These are phyloP conservation scores for Teratosphaeria epicoccoides DNA, from an alignment of 2,329 filamentous ascomycete genomes.

Conservation along the genomic window DNA sequence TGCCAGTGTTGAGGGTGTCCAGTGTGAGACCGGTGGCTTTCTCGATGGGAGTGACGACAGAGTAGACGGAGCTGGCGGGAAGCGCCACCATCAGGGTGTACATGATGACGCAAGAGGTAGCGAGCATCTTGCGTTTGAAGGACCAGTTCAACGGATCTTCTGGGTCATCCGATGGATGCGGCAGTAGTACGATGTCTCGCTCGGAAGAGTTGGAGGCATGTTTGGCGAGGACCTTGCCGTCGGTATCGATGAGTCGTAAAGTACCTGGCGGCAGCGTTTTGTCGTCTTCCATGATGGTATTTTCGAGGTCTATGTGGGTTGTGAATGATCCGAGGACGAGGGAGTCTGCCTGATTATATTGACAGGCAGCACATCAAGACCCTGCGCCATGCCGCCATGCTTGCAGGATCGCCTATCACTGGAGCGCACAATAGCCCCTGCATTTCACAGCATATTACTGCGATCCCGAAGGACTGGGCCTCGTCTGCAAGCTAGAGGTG, in stretches of 20 bases:
- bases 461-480: no score
- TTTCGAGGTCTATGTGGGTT: no score
- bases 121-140: conserved; percentile 31
- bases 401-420: no score
- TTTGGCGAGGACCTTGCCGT: conserved; percentile 25
- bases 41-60: conserved; percentile 38
- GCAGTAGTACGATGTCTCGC: conserved; percentile 31
- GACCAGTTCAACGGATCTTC: conserved; percentile 40
- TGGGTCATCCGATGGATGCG: conserved; percentile 33
- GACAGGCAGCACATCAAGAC: no score
- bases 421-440: no score
- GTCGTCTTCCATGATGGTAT: background rate
- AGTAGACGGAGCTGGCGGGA: conserved; percentile 38
- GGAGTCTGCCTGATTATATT: no score
- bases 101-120: conserved; percentile 28
- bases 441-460: no score
- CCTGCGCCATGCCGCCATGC: no score
- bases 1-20: conserved; percentile 37
- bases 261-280: conserved; percentile 27
- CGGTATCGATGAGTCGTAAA: conserved; percentile 32
- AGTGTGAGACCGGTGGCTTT: conserved; percentile 37
- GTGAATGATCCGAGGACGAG: no score
- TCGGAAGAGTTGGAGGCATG: conserved; percentile 26
- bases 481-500: no score
- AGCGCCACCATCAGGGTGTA: conserved; percentile 42